Evolutionary conservation across 2,329 filamentous ascomycete genomes (phyloP), one percentile per base, ranked within the genome.

Genomic region (Fusarium sp.): DNA sequence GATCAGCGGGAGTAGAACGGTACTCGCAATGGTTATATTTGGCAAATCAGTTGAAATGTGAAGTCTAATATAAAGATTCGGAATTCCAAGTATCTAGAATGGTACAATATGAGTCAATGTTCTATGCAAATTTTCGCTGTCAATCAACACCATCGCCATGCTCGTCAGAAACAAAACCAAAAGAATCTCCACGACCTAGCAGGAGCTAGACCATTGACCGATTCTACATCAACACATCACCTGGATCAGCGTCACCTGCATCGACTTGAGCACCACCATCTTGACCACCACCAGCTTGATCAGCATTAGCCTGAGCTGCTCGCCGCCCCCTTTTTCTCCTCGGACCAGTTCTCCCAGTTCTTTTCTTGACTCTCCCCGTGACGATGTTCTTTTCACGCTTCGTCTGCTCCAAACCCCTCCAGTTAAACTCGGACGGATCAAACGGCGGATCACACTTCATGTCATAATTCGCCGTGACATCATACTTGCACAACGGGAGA

Each of bases 341-440:
- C 5, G 23, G 49, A 7, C 31, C 23, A 26, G 28, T 37, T 37
- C 34, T 37, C 16, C 34, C 30, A 12, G 44, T 31, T 31, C 23
- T 44, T 23, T 31, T 57, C 30, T 46, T 64, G 7, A 64, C 44
- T 2, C 34, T 39, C 16, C 59, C 19, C 3, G 42, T 4, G 11
- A 23, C 14, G 16, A 2, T 9, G 6, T 18, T 13, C 23, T 48
- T 43, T 14, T 44, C 30, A 9, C n/a, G 41, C 19, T 28, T 30
- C 28, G 19, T 9, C 25, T 41, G 34, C 16, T 65, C 51, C 1
- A 26, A 4, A 4, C 26, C 34, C 21, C n/a, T 52, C 66, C 66
- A 69, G 13, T 62, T 39, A 26, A 62, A 70, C 6, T 25, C 21
- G 13, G 60, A 42, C 0, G 66, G 66, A 21, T 69, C 56, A 16